These are phyloP conservation scores for Chlamydomonas sp. DNA, from an alignment of 139 green algal genomes.

Conservation along the genomic window DNA sequence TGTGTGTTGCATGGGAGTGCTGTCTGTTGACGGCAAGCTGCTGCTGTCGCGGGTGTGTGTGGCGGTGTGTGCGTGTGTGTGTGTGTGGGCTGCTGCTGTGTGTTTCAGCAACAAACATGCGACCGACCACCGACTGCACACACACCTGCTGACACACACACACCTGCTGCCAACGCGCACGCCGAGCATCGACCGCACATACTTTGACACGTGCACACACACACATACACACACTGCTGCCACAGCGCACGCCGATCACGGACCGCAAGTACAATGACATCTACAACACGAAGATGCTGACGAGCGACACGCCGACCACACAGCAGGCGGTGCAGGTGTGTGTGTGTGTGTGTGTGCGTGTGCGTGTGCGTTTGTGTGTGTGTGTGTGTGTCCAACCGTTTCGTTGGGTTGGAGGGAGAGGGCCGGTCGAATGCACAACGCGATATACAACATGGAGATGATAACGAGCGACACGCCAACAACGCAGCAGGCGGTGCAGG, in stretches of 20 bases:
- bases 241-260: conserved; percentile 18
- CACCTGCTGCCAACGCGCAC: neutral
- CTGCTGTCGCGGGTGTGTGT: too few species aligned
- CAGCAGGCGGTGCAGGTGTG: conserved; percentile 21
- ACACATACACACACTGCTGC: too few species aligned
- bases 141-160: neutral
- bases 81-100: too few species aligned
- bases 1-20: too few species aligned
- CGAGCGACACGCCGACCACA: conserved; percentile 9
- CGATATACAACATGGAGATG: conserved; percentile 22
- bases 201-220: neutral
- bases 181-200: neutral
- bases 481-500: conserved; percentile 15
- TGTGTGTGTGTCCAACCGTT: too few species aligned
- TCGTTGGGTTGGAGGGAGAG: too few species aligned
- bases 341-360: too few species aligned
- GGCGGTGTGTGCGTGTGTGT: too few species aligned
- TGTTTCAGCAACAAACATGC: too few species aligned
- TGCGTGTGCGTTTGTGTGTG: too few species aligned
- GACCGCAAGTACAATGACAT: conserved; percentile 20
- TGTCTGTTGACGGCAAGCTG: too few species aligned
- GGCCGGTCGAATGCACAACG: conserved; percentile 19
- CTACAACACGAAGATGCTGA: conserved; percentile 28
- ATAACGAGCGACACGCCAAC: conserved; percentile 17
- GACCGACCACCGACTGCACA: neutral